Evolutionary conservation across 2,329 filamentous ascomycete genomes (phyloP).

Genomic region (Aspergillus brasiliensis): DNA sequence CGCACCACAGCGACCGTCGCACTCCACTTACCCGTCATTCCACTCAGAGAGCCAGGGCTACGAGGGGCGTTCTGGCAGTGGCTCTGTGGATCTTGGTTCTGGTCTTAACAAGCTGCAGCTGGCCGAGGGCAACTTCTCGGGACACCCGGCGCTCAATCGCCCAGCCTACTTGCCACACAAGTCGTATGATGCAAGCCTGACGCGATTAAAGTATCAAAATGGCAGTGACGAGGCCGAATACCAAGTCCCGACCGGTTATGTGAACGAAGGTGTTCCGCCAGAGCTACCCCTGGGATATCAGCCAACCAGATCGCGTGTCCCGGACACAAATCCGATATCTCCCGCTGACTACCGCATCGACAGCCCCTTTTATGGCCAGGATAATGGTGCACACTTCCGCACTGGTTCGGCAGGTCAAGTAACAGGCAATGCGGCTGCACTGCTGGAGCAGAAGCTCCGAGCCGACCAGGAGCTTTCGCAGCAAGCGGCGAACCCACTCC

Average conservation of each 20-base stretch:
- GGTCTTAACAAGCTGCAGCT: constrained; percentile 40
- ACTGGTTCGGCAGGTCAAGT: constrained; percentile 47
- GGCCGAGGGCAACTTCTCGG: constrained; percentile 36
- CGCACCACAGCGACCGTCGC: constrained; percentile 35
- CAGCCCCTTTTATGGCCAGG: constrained; percentile 48
- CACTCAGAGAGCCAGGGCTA: constrained; percentile 42
- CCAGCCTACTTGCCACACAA: constrained; percentile 35
- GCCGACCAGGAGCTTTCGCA: constrained; percentile 43
- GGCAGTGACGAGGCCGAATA: constrained; percentile 32
- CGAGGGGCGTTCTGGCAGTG: constrained; percentile 31
- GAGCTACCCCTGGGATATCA: constrained; percentile 41
- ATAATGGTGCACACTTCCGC: constrained; percentile 50
- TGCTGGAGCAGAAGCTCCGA: constrained; percentile 53
- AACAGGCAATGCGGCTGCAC: constrained; percentile 45
- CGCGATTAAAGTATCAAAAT: constrained; percentile 46
- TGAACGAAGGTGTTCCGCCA: constrained; percentile 27
- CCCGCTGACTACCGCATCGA: constrained; percentile 52
- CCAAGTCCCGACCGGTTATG: constrained; percentile 28
- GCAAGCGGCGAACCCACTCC: constrained; percentile 28
- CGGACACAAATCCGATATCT: constrained; percentile 47
- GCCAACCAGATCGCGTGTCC: constrained; percentile 44
- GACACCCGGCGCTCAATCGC: constrained; percentile 31
- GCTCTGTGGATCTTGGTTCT: constrained; percentile 34
- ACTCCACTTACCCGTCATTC: constrained; percentile 43
- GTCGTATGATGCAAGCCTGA: constrained; percentile 51